Evolutionary conservation across 2,329 filamentous ascomycete species (phyloP), one percentile per base, ranked within the genome.

Genomic region (Fusarium sp.): DNA sequence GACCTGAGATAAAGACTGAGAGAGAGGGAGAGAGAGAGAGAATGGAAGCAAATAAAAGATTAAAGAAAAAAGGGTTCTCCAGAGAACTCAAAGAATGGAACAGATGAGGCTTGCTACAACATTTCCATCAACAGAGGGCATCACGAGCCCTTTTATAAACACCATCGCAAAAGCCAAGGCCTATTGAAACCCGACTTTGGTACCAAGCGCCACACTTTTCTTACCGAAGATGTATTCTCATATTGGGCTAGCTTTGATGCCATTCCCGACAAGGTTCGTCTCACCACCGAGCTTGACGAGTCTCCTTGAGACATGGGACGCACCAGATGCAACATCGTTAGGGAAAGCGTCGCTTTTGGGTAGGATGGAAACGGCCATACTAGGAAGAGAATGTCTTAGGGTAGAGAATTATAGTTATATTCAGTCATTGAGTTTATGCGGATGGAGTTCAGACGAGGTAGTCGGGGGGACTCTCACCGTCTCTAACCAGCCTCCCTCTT

Each of bases 301-400:
- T 56, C 50, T 66, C 52, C 64, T 62, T 78, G 76, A 56, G 60
- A 73, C 76, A 45, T 25, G 58, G 30, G 52, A 58, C 62, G 75
- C 73, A 66, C 67, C 72, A 77, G 58, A 27, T 30, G 47, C 25
- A 52, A 52, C 47, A 8, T 8, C 3, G 10, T 52, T 52, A 2
- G 22, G 22, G 45, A 27, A 50, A 30, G 22, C 22, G 45, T 6
- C 25, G 8, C 6, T 50, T 6, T 5, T 27, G 25, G 2, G 45
- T 1, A 30, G 45, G 9, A 22, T 45, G 12, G 20, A 45, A 22
- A 45, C 20, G 12, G 1, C 40, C 4, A 14, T 45, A 47, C 12
- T 47, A 47, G 43, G 43, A 4, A 47, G 4, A 47, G 20, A 17
- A 47, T 25, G 20, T 47, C 20, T 47, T 47, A 15, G 22, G 15